phyloP scores from a whole-genome alignment of 108 stramenopile genomes.

The Fragilariopsis cylindrus region DNA sequence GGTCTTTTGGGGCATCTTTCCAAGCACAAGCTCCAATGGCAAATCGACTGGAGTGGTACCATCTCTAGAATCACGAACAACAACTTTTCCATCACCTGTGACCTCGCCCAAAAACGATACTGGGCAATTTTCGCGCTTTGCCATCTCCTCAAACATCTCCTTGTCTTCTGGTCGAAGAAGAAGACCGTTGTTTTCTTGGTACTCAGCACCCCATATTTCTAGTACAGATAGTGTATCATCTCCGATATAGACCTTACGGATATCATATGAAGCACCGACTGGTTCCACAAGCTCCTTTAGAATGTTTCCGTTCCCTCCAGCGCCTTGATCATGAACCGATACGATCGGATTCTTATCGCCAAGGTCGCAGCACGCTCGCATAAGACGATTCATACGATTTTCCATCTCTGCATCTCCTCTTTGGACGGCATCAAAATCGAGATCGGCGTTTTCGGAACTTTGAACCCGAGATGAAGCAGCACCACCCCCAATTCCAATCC shows the following conservation, averaged over 20 bases:
- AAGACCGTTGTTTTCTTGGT: slow-evolving; percentile 98
- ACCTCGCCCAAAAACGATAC: slow-evolving; percentile 88
- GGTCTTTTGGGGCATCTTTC: slow-evolving; percentile 99
- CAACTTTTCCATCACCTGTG: slow-evolving; percentile 91
- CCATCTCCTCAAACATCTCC: slow-evolving; percentile 84
- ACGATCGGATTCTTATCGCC: slow-evolving; percentile 96
- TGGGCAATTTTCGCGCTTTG: slow-evolving; percentile 94
- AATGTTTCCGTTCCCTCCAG: slow-evolving; percentile 99
- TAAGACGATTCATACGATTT: slow-evolving; percentile 96
- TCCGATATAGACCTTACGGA: slow-evolving; percentile 87
- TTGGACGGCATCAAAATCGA: slow-evolving; percentile 99
- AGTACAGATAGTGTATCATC: slow-evolving; percentile 95
- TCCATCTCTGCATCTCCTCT: slow-evolving; percentile 99
- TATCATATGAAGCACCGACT: slow-evolving; percentile 93
- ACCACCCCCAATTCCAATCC: slow-evolving; percentile 98
- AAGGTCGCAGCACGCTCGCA: slow-evolving; percentile 97
- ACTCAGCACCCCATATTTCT: slow-evolving; percentile 99
- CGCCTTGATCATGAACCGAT: slow-evolving; percentile 98
- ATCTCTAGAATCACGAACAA: slow-evolving; percentile 89
- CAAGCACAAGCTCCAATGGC: slow-evolving; percentile 94
- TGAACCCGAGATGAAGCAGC: slow-evolving; percentile 93
- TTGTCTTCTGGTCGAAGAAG: slow-evolving; percentile 78
- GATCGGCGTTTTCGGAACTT: slow-evolving; percentile 81
- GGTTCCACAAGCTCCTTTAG: slow-evolving; percentile 99
- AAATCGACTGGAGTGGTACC: slow-evolving; percentile 96